Percentiles rank a stretch among this genome's conserved stretches.
These are phyloP conservation scores for Eucalyptus grandis DNA, from an alignment of 345 rosid genomes.

Conservation along the genomic window DNA sequence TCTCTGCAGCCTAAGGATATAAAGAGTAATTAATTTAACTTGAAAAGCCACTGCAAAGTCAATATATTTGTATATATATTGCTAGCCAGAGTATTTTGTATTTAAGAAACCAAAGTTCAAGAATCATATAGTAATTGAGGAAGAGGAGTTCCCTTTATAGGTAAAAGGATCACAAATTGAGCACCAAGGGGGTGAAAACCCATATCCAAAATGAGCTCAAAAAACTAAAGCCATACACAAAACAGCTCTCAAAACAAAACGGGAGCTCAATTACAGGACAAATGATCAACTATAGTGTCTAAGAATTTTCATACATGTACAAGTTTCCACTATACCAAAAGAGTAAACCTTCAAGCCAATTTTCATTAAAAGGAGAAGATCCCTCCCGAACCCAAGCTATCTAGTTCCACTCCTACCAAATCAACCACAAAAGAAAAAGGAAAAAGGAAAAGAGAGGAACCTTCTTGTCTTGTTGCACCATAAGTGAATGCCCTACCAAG, in stretches of 20 bases:
- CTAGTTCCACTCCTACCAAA: neutral
- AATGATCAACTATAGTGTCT: neutral
- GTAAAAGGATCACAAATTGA: neutral
- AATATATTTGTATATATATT: neutral
- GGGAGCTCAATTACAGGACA: neutral
- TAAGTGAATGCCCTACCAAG: neutral
- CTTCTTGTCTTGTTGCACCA: neutral
- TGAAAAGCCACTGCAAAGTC: neutral
- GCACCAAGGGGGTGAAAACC: neutral
- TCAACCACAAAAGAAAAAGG: neutral
- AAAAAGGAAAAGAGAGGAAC: neutral
- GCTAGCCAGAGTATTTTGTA: neutral
- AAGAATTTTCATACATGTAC: neutral
- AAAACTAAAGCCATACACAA: neutral
- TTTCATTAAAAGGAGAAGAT: neutral
- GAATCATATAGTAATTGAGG: neutral
- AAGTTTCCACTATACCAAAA: neutral
- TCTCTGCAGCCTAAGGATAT: conserved; percentile 70
- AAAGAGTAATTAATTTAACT: neutral
- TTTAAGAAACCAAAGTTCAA: neutral
- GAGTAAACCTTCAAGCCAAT: neutral
- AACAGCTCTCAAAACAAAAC: neutral
- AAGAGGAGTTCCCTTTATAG: neutral
- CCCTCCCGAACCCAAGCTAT: neutral
- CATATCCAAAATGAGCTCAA: neutral